These are phyloP conservation scores for Ophiostoma ips DNA, from an alignment of 2,329 filamentous ascomycete species.

Conservation along the genomic window DNA sequence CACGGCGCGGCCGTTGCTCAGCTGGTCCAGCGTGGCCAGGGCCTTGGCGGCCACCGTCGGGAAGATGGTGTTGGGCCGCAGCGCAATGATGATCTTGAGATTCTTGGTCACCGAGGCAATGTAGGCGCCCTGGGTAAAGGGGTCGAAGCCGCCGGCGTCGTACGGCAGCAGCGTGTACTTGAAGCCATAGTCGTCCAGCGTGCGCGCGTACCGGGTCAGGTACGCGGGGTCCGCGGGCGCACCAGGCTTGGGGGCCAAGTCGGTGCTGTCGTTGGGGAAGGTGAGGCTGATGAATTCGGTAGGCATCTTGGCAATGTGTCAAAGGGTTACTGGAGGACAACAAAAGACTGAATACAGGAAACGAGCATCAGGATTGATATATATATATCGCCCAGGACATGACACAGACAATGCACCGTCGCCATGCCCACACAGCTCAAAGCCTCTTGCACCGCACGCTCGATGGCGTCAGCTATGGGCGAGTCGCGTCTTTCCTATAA, in stretches of 20 bases:
- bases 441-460: background rate
- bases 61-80: constrained; percentile 47
- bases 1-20: constrained; percentile 40
- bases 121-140: constrained; percentile 44
- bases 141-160: constrained; percentile 39
- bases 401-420: no score
- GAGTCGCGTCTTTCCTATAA: background rate
- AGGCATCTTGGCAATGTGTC: constrained; percentile 20
- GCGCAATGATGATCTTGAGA: constrained; percentile 46
- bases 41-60: constrained; percentile 49
- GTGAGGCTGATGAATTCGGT: constrained; percentile 46
- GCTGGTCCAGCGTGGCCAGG: constrained; percentile 46
- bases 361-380: background rate
- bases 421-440: background rate
- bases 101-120: constrained; percentile 43
- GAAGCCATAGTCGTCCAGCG: constrained; percentile 44
- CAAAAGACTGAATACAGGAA: background rate
- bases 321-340: background rate
- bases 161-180: constrained; percentile 50
- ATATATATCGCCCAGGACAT: no score
- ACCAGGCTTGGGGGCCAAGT: constrained; percentile 37
- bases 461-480: background rate
- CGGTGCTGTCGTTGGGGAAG: constrained; percentile 42
- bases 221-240: constrained; percentile 39
- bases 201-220: constrained; percentile 40